Base-by-base conservation (phyloP, 1,139 yeast species). In the Pichia sp. region DNA sequence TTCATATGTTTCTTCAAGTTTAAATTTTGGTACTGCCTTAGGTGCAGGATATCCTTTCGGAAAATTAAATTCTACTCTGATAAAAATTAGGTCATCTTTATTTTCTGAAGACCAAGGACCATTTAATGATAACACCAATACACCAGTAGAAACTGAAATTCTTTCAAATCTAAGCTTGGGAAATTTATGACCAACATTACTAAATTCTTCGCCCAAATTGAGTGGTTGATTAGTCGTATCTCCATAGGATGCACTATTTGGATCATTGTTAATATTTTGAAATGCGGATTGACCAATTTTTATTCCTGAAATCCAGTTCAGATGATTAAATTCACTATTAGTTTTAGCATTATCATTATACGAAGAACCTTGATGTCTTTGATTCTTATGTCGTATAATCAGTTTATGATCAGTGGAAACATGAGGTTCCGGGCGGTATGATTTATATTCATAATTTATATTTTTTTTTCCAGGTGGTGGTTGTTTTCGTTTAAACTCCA, bases 241-340 rank as follows among this genome's bases (percentile, higher is more conserved):
- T 16, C 48, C 50, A 36, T 48, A 50, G 1, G 41, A 48, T 14
- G 49, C 40, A 28, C 49, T 50, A 20, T 50, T 46, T 1, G 49
- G 51, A 41, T 59, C 61, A 42, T 63, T 65, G 13, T 47, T 50
- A 16, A 48, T 35, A 24, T 50, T 48, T 23, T 53, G 53, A 22
- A 51, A 47, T 9, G 59, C 61, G 8, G 62, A 49, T 37, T 74
- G 68, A 0, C 93, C 93, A 64, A 76, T 78, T 41, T 91, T 69
- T 6, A 91, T 95, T 36, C 97, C 97, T 0, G 96, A 81, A 32
- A 91, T 81, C 98, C 98, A 91, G 50, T 82, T 80, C 46, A 91
- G 66, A 56, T 89, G 96, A 50, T 80, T 80, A 35, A 57, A 52
- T 27, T 55, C 60, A 31, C 49, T 49, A 29, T 48, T 50, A 3